A percentile compares a stretch with the other conserved stretches of the same genome.
Conservation (phyloP, 305 asterid genomes). For the Stenogyne calaminthoides region DNA sequence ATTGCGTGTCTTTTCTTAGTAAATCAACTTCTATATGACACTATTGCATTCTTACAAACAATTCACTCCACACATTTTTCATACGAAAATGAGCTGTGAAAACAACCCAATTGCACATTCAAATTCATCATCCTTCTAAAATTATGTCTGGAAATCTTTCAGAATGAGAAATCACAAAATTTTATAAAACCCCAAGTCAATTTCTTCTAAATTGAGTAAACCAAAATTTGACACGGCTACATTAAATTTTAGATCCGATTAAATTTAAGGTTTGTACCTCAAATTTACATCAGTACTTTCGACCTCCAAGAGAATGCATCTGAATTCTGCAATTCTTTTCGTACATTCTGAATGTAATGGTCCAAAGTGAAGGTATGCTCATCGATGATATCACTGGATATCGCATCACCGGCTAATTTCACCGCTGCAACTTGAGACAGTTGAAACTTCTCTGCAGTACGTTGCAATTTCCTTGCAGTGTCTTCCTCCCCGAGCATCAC, state of each 20-base stretch:
- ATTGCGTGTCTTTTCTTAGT: background rate
- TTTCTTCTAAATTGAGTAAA: background rate
- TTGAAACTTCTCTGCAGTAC: conserved; percentile 61
- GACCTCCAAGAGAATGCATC: conserved; percentile 78
- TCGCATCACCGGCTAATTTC: conserved; percentile 64
- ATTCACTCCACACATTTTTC: background rate
- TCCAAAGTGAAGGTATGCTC: conserved; percentile 62
- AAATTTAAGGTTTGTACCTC: conserved; percentile 1
- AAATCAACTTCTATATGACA: background rate
- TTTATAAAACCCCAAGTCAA: background rate
- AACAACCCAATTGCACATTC: too few relatives aligned
- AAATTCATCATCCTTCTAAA: too few relatives aligned
- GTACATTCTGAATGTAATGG: conserved; percentile 47
- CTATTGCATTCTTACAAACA: background rate
- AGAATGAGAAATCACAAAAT: too few relatives aligned
- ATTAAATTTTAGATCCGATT: background rate
- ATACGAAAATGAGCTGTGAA: too few relatives aligned
- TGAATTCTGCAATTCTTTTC: conserved; percentile 52
- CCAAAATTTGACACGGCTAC: background rate
- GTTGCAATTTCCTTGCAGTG: conserved; percentile 75
- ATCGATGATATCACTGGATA: conserved; percentile 44
- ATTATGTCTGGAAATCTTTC: too few relatives aligned
- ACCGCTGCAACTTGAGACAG: conserved; percentile 83
- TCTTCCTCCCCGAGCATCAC: conserved; percentile 78
- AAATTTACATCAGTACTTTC: conserved; percentile 52